Conservation (phyloP, 2,329 filamentous ascomycete species). For the Sclerotinia sclerotiorum region DNA sequence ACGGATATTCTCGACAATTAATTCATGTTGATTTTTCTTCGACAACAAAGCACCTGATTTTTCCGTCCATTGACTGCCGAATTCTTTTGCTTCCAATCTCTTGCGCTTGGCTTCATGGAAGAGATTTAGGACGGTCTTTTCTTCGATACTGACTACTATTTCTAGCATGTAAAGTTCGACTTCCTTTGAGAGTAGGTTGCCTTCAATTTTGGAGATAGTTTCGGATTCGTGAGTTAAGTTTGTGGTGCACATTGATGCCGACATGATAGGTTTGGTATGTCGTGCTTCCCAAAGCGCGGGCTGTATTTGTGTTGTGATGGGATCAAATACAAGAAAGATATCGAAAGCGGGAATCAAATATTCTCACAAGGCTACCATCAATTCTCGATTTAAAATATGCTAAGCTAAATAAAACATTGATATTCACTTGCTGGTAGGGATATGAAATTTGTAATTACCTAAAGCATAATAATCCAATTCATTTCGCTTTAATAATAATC, state of each 20-base stretch:
- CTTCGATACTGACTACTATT: background rate
- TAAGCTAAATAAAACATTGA: background rate
- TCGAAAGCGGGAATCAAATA: background rate
- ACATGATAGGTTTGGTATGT: background rate
- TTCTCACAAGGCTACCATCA: background rate
- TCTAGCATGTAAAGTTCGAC: background rate
- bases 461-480: too few species aligned
- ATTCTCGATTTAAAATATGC: background rate
- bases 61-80: background rate
- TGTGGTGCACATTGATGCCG: background rate
- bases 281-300: background rate
- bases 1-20: background rate
- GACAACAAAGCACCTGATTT: background rate
- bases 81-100: background rate
- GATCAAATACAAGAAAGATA: background rate
- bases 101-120: background rate
- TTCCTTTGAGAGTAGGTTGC: background rate
- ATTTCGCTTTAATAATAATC: too few species aligned
- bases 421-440: background rate
- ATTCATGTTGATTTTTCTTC: background rate
- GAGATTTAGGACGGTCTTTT: background rate
- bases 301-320: background rate
- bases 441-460: too few species aligned
- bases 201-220: background rate
- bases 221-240: background rate